Base-by-base conservation (phyloP, 1,284 basidiomycete genomes). In the Anthracocystis setariae region DNA sequence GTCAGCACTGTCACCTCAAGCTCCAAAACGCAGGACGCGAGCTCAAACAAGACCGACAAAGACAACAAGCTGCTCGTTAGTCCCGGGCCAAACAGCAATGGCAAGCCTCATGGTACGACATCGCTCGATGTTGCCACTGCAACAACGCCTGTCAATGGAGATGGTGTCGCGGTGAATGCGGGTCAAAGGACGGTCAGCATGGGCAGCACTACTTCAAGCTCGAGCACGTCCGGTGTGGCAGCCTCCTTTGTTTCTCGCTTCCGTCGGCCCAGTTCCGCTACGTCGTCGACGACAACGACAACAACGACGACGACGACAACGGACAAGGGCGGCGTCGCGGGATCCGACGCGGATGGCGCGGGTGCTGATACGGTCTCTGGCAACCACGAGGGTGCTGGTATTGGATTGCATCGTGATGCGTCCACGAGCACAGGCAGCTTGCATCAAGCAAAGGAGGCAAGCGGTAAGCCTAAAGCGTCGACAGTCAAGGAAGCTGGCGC, bases 241-340 rank as follows among this genome's bases (percentile, higher is more conserved):
- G 52, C 62, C 2, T 66, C 59, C 18, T 67, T 72, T 8, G 69
- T 72, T 9, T 66, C 63, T 21, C 69, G 69, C 20, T 72, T 72
- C 63, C 69, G 69, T 13, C 69, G 69, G 18, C 69, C 69, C 5
- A 42, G 50, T 38, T 66, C 68, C 46, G 66, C 69, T 21, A 59
- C 69, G 1, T 72, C 69, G n/a, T n/a, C n/a, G n/a, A n/a, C n/a
- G n/a, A n/a, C n/a, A 8, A 29, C 53, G 35, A n/a, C 35, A 15
- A 37, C 12, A 8, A 29, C 53, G 35, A n/a, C 35, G 35, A 37
- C 12, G 9, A 29, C 53, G 35, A n/a, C 35, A 15, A 37, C 12
- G 12, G 59, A 33, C 33, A 59, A 53, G 37, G 39, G 9, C 9
- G 39, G 9, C 9, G 33, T 21, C 9, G 10, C 17, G 4, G 32